phyloP scores from a whole-genome alignment of 83 land plant genomes.

The Picea abies region DNA sequence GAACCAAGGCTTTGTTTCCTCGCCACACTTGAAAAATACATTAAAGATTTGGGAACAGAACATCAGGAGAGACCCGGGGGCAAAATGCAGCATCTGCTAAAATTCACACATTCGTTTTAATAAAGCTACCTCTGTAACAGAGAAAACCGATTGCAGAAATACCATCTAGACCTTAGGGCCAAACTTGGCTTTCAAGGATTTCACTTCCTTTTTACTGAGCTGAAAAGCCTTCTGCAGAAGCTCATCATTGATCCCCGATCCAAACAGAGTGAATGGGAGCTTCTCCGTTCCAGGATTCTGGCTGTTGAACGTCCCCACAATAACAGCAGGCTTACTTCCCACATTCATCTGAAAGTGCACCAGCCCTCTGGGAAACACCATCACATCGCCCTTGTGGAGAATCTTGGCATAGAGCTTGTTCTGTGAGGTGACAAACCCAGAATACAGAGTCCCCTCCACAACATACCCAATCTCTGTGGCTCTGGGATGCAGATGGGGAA shows the following conservation, averaged over 20 bases:
- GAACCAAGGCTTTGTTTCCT: no score
- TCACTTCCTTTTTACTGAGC: not conserved
- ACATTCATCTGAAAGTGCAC: constrained; percentile 35
- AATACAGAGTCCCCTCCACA: constrained; percentile 27
- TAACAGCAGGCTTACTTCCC: constrained; percentile 17
- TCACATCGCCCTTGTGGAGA: constrained; percentile 25
- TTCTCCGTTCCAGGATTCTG: constrained; percentile 27
- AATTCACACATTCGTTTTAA: no score
- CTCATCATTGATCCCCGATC: constrained; percentile 22
- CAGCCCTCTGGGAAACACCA: constrained; percentile 36
- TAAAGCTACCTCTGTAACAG: not conserved
- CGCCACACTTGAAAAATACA: no score
- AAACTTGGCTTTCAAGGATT: constrained; percentile 12
- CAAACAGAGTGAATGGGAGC: constrained; percentile 27
- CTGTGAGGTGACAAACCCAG: constrained; percentile 26
- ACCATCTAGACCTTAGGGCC: constrained; percentile 3
- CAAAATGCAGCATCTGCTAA: no score
- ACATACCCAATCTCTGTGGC: constrained; percentile 36
- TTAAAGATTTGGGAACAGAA: no score
- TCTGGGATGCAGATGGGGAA: constrained; percentile 35
- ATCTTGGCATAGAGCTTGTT: constrained; percentile 26
- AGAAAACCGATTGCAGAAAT: not conserved
- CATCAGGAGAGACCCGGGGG: no score
- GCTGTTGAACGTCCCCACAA: constrained; percentile 28
- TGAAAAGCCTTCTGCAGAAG: constrained; percentile 28